Conservation (phyloP, 768 basidiomycete genomes). For the Astraeus odoratus region DNA sequence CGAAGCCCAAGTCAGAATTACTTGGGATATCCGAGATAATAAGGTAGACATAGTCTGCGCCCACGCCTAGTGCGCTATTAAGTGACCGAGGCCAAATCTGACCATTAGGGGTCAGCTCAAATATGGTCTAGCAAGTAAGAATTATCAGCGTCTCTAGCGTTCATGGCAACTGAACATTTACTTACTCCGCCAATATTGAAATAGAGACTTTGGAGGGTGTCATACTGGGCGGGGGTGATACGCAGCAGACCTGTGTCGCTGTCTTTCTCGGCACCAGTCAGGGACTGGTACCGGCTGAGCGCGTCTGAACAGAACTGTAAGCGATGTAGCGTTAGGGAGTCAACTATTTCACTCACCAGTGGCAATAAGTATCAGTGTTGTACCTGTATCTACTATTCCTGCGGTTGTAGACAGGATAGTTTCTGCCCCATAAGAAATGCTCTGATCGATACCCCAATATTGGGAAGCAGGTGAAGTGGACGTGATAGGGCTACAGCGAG, state of each 20-base stretch:
- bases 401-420: neutral
- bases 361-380: neutral
- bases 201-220: constrained; percentile 1
- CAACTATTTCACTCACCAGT: neutral
- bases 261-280: neutral
- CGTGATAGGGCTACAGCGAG: too few relatives aligned
- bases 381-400: neutral
- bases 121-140: too few relatives aligned
- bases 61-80: neutral
- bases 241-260: constrained; percentile 10
- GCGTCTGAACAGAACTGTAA: neutral
- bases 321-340: neutral
- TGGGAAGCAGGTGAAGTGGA: constrained; percentile 20
- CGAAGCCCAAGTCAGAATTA: neutral
- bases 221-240: constrained; percentile 5
- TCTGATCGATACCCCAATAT: neutral
- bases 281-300: neutral
- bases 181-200: constrained; percentile 8
- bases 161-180: too few relatives aligned
- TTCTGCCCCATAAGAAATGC: neutral
- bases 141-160: too few relatives aligned
- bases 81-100: constrained; percentile 31
- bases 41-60: neutral
- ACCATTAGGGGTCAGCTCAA: too few relatives aligned
- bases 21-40: neutral